Evolutionary conservation across 345 rosid species (phyloP).

Genomic region (Lagerstroemia speciosa): DNA sequence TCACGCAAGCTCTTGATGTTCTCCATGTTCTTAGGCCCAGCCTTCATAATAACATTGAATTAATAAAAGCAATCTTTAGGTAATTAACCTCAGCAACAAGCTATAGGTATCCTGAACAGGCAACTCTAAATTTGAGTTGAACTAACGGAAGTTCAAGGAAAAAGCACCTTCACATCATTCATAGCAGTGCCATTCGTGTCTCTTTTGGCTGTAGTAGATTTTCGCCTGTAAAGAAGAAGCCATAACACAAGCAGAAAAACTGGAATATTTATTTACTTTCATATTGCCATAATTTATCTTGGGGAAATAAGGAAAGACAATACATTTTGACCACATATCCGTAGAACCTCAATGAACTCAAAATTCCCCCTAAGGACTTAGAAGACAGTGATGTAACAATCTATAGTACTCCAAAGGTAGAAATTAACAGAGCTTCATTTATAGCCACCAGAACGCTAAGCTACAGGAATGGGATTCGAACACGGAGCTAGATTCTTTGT

Average conservation of each 20-base stretch:
- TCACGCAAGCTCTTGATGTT: conserved; percentile 13
- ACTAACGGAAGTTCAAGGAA: neutral
- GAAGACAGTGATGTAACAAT: neutral
- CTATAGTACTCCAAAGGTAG: neutral
- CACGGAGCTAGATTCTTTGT: neutral
- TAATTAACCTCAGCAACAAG: neutral
- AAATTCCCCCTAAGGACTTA: neutral
- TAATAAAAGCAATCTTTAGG: neutral
- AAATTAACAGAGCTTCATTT: neutral
- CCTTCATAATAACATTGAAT: conserved; percentile 26
- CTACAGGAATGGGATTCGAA: neutral
- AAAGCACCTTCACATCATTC: conserved; percentile 37
- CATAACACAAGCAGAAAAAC: conserved; percentile 2
- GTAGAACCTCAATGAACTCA: neutral
- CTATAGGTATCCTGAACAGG: neutral
- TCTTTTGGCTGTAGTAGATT: conserved; percentile 20
- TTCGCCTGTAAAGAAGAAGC: conserved; percentile 23
- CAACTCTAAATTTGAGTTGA: neutral
- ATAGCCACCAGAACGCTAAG: neutral
- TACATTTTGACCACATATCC: no score
- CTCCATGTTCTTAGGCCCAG: conserved; percentile 19
- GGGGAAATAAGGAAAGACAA: neutral
- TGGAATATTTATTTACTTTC: neutral
- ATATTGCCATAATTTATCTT: neutral
- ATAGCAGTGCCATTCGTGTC: conserved; percentile 21